Percentiles rank a stretch among this genome's conserved stretches.
Evolutionary conservation across 768 basidiomycete species (phyloP).

Genomic region (Trichaptum fuscoviolaceum): DNA sequence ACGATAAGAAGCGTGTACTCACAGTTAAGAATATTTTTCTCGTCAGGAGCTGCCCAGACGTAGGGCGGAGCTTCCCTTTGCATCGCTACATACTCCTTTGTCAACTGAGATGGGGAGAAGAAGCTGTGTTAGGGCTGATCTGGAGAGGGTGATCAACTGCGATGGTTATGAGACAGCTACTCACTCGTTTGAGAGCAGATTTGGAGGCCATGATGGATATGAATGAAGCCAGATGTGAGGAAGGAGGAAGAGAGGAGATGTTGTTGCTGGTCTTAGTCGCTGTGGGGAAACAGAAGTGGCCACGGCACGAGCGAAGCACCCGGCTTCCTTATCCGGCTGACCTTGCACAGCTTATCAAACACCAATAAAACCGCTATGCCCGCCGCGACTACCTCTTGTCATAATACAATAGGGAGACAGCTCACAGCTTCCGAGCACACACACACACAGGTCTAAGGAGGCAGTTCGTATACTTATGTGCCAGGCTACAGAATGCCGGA

Average conservation of each 20-base stretch:
- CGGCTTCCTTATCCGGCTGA: neutral
- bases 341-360: neutral
- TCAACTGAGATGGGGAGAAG: constrained; percentile 42
- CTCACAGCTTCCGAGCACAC: neutral
- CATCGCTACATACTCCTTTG: constrained; percentile 89
- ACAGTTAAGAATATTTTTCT: constrained; percentile 97
- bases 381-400: neutral
- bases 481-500: no score
- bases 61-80: constrained; percentile 93
- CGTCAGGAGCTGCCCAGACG: constrained; percentile 92
- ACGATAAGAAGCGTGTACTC: constrained; percentile 28
- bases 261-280: constrained; percentile 1
- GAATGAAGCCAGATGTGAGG: neutral
- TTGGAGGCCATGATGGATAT: constrained; percentile 65
- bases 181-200: constrained; percentile 79
- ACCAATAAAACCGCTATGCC: neutral
- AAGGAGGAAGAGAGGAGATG: neutral
- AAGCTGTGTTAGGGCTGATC: constrained; percentile 8
- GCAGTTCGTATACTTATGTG: no score
- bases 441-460: neutral
- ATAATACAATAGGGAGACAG: neutral
- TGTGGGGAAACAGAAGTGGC: neutral
- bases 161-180: constrained; percentile 19
- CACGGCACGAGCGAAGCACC: neutral
- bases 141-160: constrained; percentile 7